Conservation (phyloP, 257 asterid genomes). For the Scutellaria minor region DNA sequence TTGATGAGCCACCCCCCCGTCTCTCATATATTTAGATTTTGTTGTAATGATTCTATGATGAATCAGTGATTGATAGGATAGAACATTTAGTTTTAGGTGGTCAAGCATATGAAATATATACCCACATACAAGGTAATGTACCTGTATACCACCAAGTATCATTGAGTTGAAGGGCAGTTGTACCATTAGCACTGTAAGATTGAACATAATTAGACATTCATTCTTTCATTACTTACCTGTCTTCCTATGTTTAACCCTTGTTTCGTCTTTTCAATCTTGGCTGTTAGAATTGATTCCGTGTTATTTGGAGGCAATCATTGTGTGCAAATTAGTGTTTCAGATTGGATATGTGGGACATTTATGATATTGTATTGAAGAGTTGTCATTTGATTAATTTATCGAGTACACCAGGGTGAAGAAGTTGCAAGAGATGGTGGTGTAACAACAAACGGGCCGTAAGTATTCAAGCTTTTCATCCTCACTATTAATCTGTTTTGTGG, state of each 20-base stretch:
- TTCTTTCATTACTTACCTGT: neutral
- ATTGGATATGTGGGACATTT: neutral
- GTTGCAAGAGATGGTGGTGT: slow-evolving; percentile 84
- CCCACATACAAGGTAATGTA: neutral
- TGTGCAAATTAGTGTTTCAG: slow-evolving; percentile 1
- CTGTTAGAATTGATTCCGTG: neutral
- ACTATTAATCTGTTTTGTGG: neutral
- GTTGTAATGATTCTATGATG: no score
- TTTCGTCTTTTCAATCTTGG: slow-evolving; percentile 15
- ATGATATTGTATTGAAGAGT: neutral
- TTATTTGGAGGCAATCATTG: slow-evolving; percentile 10
- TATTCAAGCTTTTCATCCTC: slow-evolving; percentile 25
- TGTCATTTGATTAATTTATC: slow-evolving; percentile 28
- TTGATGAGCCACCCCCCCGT: neutral
- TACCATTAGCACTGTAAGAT: neutral
- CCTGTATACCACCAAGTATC: neutral
- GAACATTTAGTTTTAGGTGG: neutral
- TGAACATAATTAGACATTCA: neutral
- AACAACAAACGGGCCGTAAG: slow-evolving; percentile 85
- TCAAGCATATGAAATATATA: neutral
- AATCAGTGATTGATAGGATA: no score
- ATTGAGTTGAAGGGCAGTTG: slow-evolving; percentile 17
- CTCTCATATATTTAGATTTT: neutral
- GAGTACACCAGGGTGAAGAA: slow-evolving; percentile 81
- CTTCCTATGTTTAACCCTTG: neutral